phyloP scores from a whole-genome alignment of 768 basidiomycete species.

The Leccinum uliginosum region DNA sequence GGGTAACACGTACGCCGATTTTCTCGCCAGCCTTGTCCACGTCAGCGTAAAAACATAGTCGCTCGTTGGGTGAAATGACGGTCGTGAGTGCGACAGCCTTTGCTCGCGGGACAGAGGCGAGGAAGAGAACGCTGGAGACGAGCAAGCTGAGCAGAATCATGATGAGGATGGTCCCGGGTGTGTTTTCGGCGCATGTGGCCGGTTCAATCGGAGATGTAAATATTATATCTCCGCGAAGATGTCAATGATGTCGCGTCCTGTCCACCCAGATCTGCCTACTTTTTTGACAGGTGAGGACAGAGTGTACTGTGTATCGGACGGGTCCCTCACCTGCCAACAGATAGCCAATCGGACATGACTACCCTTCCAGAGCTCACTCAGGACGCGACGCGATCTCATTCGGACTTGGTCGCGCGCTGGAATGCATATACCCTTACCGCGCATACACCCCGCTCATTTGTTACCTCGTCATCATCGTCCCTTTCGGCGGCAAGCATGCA shows the following conservation, averaged over 20 bases:
- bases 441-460: slow-evolving; percentile 8
- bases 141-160: slow-evolving; percentile 26
- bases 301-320: background rate
- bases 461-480: slow-evolving; percentile 13
- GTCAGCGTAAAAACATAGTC: slow-evolving; percentile 91
- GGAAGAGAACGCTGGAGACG: slow-evolving; percentile 23
- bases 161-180: background rate
- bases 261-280: background rate
- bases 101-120: slow-evolving; percentile 31
- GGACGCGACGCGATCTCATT: background rate
- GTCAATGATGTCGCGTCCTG: background rate
- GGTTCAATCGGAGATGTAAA: slow-evolving; percentile 12
- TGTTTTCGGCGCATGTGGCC: slow-evolving; percentile 22
- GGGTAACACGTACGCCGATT: slow-evolving; percentile 62
- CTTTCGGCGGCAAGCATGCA: slow-evolving; percentile 4
- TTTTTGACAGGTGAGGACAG: slow-evolving; percentile 17
- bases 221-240: slow-evolving; percentile 14
- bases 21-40: slow-evolving; percentile 95
- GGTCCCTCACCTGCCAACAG: background rate
- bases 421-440: background rate
- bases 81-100: slow-evolving; percentile 75
- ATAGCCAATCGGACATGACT: too few species aligned
- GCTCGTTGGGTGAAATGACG: slow-evolving; percentile 69
- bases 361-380: background rate
- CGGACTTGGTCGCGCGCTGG: background rate